A percentile compares a stretch with the other conserved stretches of the same genome.
Conservation (phyloP, 805 yeast genomes). For the Candida vaughaniae region DNA sequence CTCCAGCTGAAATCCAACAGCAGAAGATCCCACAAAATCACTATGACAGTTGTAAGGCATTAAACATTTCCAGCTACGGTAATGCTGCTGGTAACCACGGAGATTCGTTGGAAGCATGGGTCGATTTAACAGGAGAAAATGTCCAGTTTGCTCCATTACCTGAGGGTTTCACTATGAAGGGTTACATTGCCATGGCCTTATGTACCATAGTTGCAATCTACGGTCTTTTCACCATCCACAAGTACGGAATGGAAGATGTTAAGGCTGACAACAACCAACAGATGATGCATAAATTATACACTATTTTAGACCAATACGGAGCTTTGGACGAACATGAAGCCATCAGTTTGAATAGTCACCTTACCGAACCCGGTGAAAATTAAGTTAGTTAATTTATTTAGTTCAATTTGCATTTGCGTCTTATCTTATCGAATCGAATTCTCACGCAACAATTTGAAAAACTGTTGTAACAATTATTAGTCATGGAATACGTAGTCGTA, state of each 20-base stretch:
- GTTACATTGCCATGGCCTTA: constrained; percentile 59
- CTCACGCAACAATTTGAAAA: too few relatives aligned
- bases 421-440: too few relatives aligned
- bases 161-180: constrained; percentile 66
- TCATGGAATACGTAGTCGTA: constrained; percentile 23
- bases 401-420: too few relatives aligned
- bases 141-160: constrained; percentile 65
- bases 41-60: constrained; percentile 46
- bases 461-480: too few relatives aligned
- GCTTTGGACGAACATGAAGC: constrained; percentile 16
- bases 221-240: constrained; percentile 59
- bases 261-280: constrained; percentile 47
- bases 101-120: constrained; percentile 46
- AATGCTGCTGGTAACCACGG: constrained; percentile 64
- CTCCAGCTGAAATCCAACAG: constrained; percentile 65
- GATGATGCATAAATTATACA: constrained; percentile 34
- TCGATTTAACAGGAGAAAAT: constrained; percentile 59
- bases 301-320: constrained; percentile 28
- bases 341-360: constrained; percentile 9
- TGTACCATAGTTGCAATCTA: constrained; percentile 57
- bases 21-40: constrained; percentile 46
- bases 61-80: constrained; percentile 50
- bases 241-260: constrained; percentile 66
- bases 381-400: too few relatives aligned
- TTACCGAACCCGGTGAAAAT: too few relatives aligned